These are phyloP conservation scores for Exophiala dermatitidis DNA, from an alignment of 2,329 filamentous ascomycete species.

Conservation along the genomic window DNA sequence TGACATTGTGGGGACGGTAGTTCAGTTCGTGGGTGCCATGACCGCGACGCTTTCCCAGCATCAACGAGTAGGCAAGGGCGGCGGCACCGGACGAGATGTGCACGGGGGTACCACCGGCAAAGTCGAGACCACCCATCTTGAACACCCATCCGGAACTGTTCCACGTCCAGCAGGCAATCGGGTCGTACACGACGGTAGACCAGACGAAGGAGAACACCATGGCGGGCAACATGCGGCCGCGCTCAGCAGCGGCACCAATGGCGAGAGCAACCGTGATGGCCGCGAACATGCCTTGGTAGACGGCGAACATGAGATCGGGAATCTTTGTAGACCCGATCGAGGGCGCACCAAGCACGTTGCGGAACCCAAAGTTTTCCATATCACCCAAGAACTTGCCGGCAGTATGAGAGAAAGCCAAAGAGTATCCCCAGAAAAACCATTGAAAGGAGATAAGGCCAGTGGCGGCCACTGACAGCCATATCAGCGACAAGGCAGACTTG, in stretches of 20 bases:
- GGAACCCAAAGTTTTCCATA: slow-evolving; percentile 71
- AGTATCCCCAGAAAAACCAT: slow-evolving; percentile 96
- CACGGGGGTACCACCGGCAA: slow-evolving; percentile 83
- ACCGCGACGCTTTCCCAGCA: slow-evolving; percentile 73
- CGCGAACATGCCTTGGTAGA: slow-evolving; percentile 77
- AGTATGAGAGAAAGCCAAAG: slow-evolving; percentile 70
- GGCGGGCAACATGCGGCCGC: slow-evolving; percentile 79
- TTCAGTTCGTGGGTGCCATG: slow-evolving; percentile 72
- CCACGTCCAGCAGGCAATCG: slow-evolving; percentile 94
- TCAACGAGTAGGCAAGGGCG: slow-evolving; percentile 82
- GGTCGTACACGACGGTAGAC: slow-evolving; percentile 84
- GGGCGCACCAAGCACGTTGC: slow-evolving; percentile 64
- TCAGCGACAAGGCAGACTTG: slow-evolving; percentile 79
- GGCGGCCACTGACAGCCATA: slow-evolving; percentile 78
- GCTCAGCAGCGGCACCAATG: slow-evolving; percentile 76
- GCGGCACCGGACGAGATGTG: slow-evolving; percentile 61
- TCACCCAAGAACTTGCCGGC: slow-evolving; percentile 71
- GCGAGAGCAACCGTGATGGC: slow-evolving; percentile 64
- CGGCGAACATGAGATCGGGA: slow-evolving; percentile 75
- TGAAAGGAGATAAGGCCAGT: slow-evolving; percentile 75
- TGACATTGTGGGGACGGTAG: slow-evolving; percentile 78
- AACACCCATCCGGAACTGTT: slow-evolving; percentile 74
- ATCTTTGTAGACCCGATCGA: slow-evolving; percentile 66
- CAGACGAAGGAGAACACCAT: slow-evolving; percentile 91
- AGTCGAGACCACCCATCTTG: slow-evolving; percentile 74